Conservation (phyloP, 768 basidiomycete genomes). For the Leucosporidium scottii region DNA sequence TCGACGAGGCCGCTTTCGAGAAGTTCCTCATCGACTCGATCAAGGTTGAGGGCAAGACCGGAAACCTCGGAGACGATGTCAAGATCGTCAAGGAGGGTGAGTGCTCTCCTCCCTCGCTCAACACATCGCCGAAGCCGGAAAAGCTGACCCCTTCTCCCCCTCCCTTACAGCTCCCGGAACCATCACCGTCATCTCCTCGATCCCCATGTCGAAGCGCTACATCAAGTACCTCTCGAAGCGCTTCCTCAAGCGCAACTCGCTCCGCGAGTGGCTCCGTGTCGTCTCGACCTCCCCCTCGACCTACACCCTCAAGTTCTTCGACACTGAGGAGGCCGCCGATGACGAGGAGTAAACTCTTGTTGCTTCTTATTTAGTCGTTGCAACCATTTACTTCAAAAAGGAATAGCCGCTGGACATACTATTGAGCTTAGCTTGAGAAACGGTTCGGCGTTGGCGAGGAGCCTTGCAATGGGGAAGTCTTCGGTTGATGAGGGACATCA, state of each 20-base stretch:
- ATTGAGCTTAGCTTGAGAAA: no score
- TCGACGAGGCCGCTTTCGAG: constrained; percentile 38
- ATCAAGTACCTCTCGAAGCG: constrained; percentile 94
- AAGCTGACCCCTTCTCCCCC: no score
- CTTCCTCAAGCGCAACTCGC: constrained; percentile 87
- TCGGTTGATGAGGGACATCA: no score
- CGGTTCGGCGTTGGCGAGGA: no score
- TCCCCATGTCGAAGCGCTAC: constrained; percentile 90
- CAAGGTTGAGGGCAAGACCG: constrained; percentile 86
- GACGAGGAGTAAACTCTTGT: constrained; percentile 41
- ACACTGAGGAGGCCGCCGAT: constrained; percentile 51
- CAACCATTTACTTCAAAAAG: no score
- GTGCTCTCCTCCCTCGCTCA: constrained; percentile 46
- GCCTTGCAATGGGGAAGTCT: no score
- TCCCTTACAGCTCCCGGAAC: constrained; percentile 47
- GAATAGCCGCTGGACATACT: no score
- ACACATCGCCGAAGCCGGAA: no score
- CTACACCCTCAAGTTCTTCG: constrained; percentile 59
- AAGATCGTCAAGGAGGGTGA: constrained; percentile 70
- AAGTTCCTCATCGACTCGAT: constrained; percentile 76
- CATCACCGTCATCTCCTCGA: constrained; percentile 74
- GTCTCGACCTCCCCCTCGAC: constrained; percentile 87
- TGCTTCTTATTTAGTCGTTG: no score
- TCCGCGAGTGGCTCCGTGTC: constrained; percentile 97
- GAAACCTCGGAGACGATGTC: constrained; percentile 82